Conservation (phyloP, 2,329 filamentous ascomycete genomes). For the Coleophoma cylindrospora region DNA sequence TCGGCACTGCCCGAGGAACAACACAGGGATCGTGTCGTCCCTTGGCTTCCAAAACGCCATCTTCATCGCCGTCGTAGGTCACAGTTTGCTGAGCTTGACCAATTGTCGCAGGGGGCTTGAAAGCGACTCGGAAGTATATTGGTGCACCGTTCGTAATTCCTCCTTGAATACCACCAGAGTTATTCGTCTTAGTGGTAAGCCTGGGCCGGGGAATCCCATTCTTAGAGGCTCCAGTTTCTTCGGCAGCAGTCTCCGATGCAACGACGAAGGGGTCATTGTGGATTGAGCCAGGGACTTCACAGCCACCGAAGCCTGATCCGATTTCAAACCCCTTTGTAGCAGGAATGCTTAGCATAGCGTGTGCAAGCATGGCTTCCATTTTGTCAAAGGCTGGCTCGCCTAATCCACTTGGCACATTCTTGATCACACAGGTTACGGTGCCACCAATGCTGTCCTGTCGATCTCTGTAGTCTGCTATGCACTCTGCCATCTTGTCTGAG, state of each 20-base stretch:
- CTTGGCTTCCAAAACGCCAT: constrained; percentile 83
- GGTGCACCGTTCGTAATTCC: constrained; percentile 91
- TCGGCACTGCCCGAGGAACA: constrained; percentile 73
- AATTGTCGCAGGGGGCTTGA: constrained; percentile 95
- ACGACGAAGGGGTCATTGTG: constrained; percentile 86
- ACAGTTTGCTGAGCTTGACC: constrained; percentile 81
- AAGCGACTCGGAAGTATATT: constrained; percentile 91
- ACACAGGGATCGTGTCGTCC: constrained; percentile 93
- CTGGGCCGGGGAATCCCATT: constrained; percentile 48
- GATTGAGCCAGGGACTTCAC: constrained; percentile 77
- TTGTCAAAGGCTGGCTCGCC: constrained; percentile 97
- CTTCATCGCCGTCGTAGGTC: constrained; percentile 64
- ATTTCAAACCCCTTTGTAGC: constrained; percentile 96
- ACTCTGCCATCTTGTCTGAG: constrained; percentile 67
- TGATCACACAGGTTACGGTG: constrained; percentile 89
- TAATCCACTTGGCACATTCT: constrained; percentile 77
- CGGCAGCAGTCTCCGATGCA: constrained; percentile 36
- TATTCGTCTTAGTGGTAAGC: constrained; percentile 86
- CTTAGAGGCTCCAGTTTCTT: constrained; percentile 38
- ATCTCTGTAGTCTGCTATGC: constrained; percentile 75
- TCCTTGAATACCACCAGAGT: constrained; percentile 91
- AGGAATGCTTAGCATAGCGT: constrained; percentile 93
- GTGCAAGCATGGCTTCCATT: constrained; percentile 83
- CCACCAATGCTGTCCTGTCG: constrained; percentile 86
- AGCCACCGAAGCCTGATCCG: constrained; percentile 85